Percentiles rank a stretch among this genome's conserved stretches.
Evolutionary conservation across 306 rosid genomes (phyloP).

Genomic region (Lablab purpureus): DNA sequence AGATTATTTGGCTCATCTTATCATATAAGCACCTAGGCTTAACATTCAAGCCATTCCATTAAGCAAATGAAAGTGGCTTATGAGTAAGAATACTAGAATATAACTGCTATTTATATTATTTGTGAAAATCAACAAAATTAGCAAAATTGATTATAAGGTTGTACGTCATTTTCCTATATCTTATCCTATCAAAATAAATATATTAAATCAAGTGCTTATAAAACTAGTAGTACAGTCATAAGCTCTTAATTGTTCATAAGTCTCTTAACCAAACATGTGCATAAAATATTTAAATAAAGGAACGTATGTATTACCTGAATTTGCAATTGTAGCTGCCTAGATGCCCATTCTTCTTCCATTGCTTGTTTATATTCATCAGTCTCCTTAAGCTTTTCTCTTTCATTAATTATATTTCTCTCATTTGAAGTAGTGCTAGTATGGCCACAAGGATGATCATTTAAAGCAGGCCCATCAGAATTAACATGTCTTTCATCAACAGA

Average conservation of each 20-base stretch:
- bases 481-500: constrained; percentile 43
- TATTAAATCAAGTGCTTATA: neutral
- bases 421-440: constrained; percentile 9
- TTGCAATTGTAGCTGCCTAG: constrained; percentile 81
- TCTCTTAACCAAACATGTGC: neutral
- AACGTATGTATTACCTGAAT: constrained; percentile 71
- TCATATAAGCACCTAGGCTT: neutral
- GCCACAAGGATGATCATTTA: constrained; percentile 45
- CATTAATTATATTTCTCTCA: constrained; percentile 60
- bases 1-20: neutral
- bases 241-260: neutral
- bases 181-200: neutral
- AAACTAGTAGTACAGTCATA: neutral
- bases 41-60: neutral
- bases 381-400: constrained; percentile 83
- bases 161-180: neutral
- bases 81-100: neutral
- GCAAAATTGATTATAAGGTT: neutral
- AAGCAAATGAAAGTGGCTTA: neutral
- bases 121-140: neutral
- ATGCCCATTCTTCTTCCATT: constrained; percentile 84
- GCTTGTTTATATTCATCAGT: constrained; percentile 88
- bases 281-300: constrained; percentile 10
- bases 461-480: constrained; percentile 36
- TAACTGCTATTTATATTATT: neutral